These are phyloP conservation scores for Daldinia childiae DNA, from an alignment of 495 filamentous ascomycete genomes.

Conservation along the genomic window DNA sequence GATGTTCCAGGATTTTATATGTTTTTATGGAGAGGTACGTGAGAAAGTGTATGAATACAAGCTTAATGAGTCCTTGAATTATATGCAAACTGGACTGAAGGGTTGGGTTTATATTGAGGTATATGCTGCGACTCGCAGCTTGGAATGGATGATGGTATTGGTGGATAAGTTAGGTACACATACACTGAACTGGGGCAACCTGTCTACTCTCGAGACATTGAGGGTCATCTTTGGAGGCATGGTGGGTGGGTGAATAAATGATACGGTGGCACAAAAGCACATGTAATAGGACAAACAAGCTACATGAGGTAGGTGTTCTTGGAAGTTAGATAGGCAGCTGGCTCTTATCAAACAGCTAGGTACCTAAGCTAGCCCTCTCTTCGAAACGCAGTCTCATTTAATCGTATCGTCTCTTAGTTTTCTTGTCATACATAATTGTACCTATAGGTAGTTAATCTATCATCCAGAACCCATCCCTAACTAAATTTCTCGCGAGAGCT, in stretches of 20 bases:
- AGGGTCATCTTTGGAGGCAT: conserved; percentile 12
- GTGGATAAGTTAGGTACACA: neutral
- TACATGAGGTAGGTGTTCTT: neutral
- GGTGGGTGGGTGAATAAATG: neutral
- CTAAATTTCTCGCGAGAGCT: neutral
- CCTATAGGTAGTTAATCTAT: conserved; percentile 2
- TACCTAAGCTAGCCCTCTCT: neutral
- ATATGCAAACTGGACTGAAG: neutral
- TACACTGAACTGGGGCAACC: neutral
- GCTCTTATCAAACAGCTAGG: neutral
- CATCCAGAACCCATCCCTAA: conserved; percentile 14
- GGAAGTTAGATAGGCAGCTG: neutral
- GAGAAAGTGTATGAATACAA: conserved; percentile 6
- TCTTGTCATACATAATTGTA: conserved; percentile 5
- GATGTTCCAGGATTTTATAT: neutral
- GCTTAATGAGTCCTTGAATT: neutral
- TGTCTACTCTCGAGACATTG: neutral
- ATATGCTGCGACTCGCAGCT: neutral
- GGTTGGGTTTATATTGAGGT: neutral
- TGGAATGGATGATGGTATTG: neutral
- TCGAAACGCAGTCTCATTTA: conserved; percentile 24
- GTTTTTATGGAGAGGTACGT: neutral
- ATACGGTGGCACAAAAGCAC: neutral
- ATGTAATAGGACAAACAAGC: neutral
- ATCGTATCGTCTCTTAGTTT: conserved; percentile 1